Evolutionary conservation across 2,329 filamentous ascomycete genomes (phyloP).

Genomic region (Tolypocladium inflatum): DNA sequence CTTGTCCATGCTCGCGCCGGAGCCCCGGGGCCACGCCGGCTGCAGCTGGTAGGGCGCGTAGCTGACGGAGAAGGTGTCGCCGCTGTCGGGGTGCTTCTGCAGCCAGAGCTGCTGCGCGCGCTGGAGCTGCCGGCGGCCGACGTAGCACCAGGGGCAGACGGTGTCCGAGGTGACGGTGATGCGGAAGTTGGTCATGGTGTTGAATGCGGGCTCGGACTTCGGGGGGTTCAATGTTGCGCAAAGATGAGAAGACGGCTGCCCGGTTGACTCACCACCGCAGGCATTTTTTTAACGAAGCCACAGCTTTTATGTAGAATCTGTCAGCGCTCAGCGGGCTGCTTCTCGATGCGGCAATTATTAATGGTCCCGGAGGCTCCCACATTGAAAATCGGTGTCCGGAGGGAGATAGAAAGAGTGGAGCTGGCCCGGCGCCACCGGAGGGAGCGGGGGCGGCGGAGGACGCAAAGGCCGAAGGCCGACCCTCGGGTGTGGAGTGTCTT

Average conservation of each 20-base stretch:
- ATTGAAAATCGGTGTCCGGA: neutral
- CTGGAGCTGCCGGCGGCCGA: slow-evolving; percentile 36
- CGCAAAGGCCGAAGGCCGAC: neutral
- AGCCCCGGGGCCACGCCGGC: slow-evolving; percentile 21
- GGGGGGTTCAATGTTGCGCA: neutral
- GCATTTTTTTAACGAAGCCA: neutral
- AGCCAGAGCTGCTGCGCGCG: slow-evolving; percentile 33
- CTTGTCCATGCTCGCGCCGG: slow-evolving; percentile 24
- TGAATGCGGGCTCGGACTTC: neutral
- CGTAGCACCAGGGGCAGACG: slow-evolving; percentile 42
- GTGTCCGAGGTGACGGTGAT: slow-evolving; percentile 41
- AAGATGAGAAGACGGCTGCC: neutral
- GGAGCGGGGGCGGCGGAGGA: neutral
- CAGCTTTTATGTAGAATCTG: neutral
- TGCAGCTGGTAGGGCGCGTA: slow-evolving; percentile 37
- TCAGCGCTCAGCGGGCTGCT: neutral
- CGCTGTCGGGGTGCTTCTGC: slow-evolving; percentile 26
- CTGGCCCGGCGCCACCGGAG: neutral
- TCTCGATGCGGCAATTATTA: neutral
- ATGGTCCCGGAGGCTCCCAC: neutral
- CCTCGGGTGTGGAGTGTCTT: neutral
- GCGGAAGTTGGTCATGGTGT: slow-evolving; percentile 47
- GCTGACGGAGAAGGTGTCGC: slow-evolving; percentile 49
- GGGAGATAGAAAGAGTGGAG: neutral
- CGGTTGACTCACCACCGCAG: neutral